Base-by-base conservation (phyloP, 2,329 filamentous ascomycete species). In the Aureobasidium uvarum region DNA sequence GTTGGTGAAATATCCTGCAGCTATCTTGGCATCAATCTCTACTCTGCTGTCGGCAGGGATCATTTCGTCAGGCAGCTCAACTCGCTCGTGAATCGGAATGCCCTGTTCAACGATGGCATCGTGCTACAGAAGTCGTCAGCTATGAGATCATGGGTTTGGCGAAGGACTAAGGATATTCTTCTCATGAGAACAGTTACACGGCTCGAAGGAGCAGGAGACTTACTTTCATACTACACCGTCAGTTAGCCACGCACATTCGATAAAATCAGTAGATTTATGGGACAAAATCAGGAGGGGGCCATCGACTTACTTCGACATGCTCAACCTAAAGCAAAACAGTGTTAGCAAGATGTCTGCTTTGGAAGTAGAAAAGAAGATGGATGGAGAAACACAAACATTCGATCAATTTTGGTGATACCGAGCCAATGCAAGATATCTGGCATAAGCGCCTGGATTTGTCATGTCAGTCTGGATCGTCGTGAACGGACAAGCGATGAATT, bases 11-110 rank as follows among this genome's bases (percentile, higher is more conserved):
- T 88, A 88, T 25, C 86, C 95, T 67, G 94, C 92, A 71, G 94
- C 95, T 75, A 98, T 97, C 82, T 98, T 98, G 66, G 95, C 95
- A 77, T 98, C 95, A 74, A 98, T 99, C 78, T 99, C 95, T n/a
- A 98, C 95, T 70, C 94, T 84, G 62, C 92, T 96, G 78, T 98
- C 95, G 68, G 89, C 91, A 14, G 95, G 95, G 72, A 98, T 97
- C 85, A 95, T 87, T 38, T 95, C 90, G 70, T 96, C 92, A 4
- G 94, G 95, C 69, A 98, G 91, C 67, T 96, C 92, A 55, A 98
- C 88, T 67, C 93, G 86, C 79, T 97, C 92, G 72, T 89, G 84
- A 71, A 97, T 97, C 36, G 92, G 91, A 70, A 93, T 93, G 65
- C 90, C 90, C 80, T 93, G 90, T 66, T 87, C 85, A 62, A 95